Percentiles rank a stretch among this genome's conserved stretches.
Conservation (phyloP, 495 filamentous ascomycete species). For the Trichocladium antarcticum region DNA sequence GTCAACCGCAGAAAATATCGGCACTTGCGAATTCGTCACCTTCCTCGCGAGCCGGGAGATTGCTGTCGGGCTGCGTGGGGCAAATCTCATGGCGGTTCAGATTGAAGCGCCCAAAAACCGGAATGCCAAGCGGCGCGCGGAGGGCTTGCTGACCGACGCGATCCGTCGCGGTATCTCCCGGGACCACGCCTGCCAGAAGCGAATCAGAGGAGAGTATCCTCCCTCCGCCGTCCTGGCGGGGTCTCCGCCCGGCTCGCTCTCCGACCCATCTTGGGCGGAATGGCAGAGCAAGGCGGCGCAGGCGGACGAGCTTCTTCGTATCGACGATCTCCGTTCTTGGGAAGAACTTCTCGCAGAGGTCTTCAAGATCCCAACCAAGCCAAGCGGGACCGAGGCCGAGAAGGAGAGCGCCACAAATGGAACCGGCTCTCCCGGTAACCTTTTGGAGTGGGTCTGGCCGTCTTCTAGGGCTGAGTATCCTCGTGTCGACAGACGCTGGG, state of each 20-base stretch:
- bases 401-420: conserved; percentile 8
- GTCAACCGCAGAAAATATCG: neutral
- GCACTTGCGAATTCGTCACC: conserved; percentile 39
- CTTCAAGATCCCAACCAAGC: conserved; percentile 26
- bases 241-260: conserved; percentile 29
- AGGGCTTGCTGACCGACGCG: conserved; percentile 59
- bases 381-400: conserved; percentile 14
- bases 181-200: conserved; percentile 14
- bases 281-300: conserved; percentile 27
- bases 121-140: conserved; percentile 50
- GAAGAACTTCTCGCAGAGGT: conserved; percentile 42
- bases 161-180: conserved; percentile 47
- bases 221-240: conserved; percentile 27
- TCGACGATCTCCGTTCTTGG: conserved; percentile 39
- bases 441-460: conserved; percentile 32
- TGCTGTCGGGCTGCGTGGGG: conserved; percentile 47
- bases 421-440: neutral
- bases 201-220: conserved; percentile 3
- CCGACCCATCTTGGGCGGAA: conserved; percentile 26
- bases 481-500: conserved; percentile 41
- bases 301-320: conserved; percentile 37
- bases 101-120: conserved; percentile 48
- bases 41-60: conserved; percentile 55
- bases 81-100: conserved; percentile 50
- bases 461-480: conserved; percentile 31